phyloP scores from a whole-genome alignment of 495 filamentous ascomycete genomes.

The Podospora tetraspora region DNA sequence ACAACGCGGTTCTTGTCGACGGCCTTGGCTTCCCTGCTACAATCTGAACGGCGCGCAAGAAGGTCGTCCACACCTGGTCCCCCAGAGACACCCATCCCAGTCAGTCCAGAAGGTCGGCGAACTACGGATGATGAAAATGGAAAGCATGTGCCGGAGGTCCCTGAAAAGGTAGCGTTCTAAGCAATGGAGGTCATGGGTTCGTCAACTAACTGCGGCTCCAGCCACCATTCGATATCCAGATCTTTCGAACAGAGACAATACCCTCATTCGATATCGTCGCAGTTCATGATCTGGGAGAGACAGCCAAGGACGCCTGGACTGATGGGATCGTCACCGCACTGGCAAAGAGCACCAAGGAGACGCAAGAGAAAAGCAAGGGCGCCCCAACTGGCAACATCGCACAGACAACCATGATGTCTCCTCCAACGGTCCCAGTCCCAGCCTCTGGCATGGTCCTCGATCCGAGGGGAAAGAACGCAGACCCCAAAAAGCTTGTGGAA shows the following conservation, averaged over 20 bases:
- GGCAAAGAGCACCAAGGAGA: background rate
- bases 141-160: no score
- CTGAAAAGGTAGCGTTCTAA: background rate
- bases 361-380: background rate
- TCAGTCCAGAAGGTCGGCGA: no score
- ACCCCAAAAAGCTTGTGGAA: background rate
- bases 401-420: background rate
- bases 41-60: background rate
- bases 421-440: no score
- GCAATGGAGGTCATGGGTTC: no score
- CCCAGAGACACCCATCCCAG: no score
- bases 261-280: slow-evolving; percentile 16
- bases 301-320: slow-evolving; percentile 10
- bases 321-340: background rate
- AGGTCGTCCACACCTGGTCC: no score
- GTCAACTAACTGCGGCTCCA: background rate
- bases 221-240: background rate
- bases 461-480: background rate
- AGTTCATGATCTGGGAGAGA: slow-evolving; percentile 17
- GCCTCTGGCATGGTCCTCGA: no score
- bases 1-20: background rate
- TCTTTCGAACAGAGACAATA: no score
- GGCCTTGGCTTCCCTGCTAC: background rate
- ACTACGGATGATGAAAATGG: no score
- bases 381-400: background rate